phyloP scores from a whole-genome alignment of 495 filamentous ascomycete genomes.

The Penicillium longicatenatum region DNA sequence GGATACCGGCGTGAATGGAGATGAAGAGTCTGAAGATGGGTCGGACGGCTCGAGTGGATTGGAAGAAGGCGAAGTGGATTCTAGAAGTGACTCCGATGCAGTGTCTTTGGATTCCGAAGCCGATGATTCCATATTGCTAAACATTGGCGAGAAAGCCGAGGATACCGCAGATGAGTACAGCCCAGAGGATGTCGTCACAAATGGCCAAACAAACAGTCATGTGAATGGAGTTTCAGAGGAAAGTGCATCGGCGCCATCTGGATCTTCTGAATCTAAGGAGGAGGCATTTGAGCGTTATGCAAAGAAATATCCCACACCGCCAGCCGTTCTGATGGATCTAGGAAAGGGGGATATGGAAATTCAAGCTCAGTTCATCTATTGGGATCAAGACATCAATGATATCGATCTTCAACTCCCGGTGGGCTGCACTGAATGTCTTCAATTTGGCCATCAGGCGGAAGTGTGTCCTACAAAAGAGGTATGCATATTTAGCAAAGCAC shows the following conservation, averaged over 20 bases:
- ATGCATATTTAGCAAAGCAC: slow-evolving; percentile 7
- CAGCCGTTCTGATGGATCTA: slow-evolving; percentile 45
- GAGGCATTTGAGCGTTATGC: slow-evolving; percentile 38
- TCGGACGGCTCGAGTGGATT: slow-evolving; percentile 12
- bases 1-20: slow-evolving; percentile 11
- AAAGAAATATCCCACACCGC: slow-evolving; percentile 39
- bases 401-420: slow-evolving; percentile 67
- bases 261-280: slow-evolving; percentile 33
- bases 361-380: slow-evolving; percentile 46
- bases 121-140: slow-evolving; percentile 47
- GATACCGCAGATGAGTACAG: slow-evolving; percentile 29
- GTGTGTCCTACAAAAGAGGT: slow-evolving; percentile 50
- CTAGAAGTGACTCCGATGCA: slow-evolving; percentile 40
- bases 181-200: slow-evolving; percentile 19
- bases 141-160: slow-evolving; percentile 34
- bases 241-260: not conserved
- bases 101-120: slow-evolving; percentile 40
- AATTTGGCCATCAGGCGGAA: slow-evolving; percentile 46
- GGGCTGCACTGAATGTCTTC: slow-evolving; percentile 47
- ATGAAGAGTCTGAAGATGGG: slow-evolving; percentile 2
- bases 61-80: slow-evolving; percentile 30
- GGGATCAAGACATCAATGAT: slow-evolving; percentile 62
- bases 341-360: slow-evolving; percentile 42
- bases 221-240: not conserved
- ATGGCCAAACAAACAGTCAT: slow-evolving; percentile 6